Conservation (phyloP, 108 stramenopile species). For the Aureococcus anophagefferens region DNA sequence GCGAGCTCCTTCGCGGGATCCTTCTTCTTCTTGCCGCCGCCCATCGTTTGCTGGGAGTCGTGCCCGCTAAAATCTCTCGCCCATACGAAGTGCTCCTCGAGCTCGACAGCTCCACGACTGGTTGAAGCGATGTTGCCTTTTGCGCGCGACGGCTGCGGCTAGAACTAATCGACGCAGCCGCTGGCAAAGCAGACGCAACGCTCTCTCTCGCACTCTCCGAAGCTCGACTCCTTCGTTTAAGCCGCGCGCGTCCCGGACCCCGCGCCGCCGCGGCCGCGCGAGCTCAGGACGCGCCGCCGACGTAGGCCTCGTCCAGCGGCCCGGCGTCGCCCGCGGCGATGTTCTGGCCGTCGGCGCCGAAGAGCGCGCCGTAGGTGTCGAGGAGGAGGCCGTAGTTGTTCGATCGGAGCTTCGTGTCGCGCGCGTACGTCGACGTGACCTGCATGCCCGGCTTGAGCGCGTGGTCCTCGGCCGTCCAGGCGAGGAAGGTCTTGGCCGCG, state of each 20-base stretch:
- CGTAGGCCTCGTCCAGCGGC: conserved; percentile 71
- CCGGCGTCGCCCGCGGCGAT: conserved; percentile 65
- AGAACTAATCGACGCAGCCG: too few relatives aligned
- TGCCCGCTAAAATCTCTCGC: too few relatives aligned
- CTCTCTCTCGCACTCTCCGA: too few relatives aligned
- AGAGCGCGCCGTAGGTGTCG: conserved; percentile 36
- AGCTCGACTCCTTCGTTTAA: too few relatives aligned
- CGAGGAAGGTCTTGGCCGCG: conserved; percentile 50
- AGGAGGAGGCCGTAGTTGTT: conserved; percentile 61
- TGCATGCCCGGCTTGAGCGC: conserved; percentile 61
- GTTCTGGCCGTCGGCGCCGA: conserved; percentile 46
- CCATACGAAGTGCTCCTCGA: too few relatives aligned
- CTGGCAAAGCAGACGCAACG: too few relatives aligned
- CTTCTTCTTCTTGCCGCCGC: neutral
- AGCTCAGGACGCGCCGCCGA: conserved; percentile 70
- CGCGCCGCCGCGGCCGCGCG: too few relatives aligned
- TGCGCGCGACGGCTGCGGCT: too few relatives aligned
- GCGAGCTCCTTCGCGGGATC: neutral
- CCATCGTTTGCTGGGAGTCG: neutral
- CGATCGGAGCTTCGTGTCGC: conserved; percentile 61
- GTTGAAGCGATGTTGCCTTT: too few relatives aligned
- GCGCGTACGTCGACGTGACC: conserved; percentile 64
- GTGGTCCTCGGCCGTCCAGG: conserved; percentile 50
- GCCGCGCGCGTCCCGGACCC: too few relatives aligned
- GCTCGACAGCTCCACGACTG: too few relatives aligned